Evolutionary conservation across 768 basidiomycete genomes (phyloP), one percentile per base, ranked within the genome.

Genomic region (Boletus bicolor): DNA sequence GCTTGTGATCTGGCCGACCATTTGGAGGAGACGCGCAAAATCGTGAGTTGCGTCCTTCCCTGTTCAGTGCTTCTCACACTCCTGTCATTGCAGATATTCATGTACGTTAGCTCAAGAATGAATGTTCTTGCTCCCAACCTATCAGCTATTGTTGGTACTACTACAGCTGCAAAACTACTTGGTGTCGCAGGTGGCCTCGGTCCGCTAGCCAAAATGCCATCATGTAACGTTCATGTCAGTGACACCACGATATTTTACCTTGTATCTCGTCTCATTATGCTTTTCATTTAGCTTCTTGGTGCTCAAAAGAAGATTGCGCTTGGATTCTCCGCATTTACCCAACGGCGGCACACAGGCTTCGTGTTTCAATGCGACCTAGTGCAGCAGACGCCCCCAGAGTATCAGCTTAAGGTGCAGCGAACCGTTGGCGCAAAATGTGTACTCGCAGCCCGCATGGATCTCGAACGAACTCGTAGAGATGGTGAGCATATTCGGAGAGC

Each of bases 51-150:
- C 10, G 24, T 42, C 35, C 37, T 10, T 32, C 35, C 26, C 21
- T 19, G 19, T 41, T 46, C 50, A 48, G 41, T 17, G 7, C 47
- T 43, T 61, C 38, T 39, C 58, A 53, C 36, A 44, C 49, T 19
- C 3, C n/a, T 38, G 48, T 34, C 38, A 6, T 44, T 53, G 2
- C 66, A 95, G 90, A 99, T 98, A 65, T 96, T 98, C 76, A 87
- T 91, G 80, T 99, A 98, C 82, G 97, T 99, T 73, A 96, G 95
- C 79, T 96, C 93, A 65, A 84, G 97, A 77, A 98, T 99, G 93
- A 92, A 93, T 76, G 84, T 93, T 54, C 88, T 99, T 68, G 96
- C 97, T 64, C 97, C 97, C 67, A 99, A 99, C 74, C 84, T 99
- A 70, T 96, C 94, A 67, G 89, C 91, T 73, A 97, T 99, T 75